Evolutionary conservation across 805 yeast species (phyloP).

Genomic region (Jamesozyma lodderae): DNA sequence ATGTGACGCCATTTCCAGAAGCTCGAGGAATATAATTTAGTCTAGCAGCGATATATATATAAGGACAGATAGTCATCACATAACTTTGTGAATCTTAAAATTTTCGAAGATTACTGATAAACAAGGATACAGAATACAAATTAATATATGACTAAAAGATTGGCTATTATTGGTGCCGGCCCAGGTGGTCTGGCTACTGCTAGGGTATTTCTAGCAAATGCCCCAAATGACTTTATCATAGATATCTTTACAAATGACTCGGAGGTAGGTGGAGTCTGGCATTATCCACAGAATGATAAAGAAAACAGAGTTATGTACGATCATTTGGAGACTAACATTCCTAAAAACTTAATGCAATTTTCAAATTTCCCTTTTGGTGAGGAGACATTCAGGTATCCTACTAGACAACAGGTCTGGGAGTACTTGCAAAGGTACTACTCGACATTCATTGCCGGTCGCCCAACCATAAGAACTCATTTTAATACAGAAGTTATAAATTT

Average conservation of each 20-base stretch:
- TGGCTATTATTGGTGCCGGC: conserved; percentile 73
- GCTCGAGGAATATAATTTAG: too few species aligned
- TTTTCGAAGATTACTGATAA: background rate
- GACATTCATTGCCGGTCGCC: conserved; percentile 16
- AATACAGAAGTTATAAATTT: conserved; percentile 17
- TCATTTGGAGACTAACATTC: conserved; percentile 60
- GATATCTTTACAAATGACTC: conserved; percentile 52
- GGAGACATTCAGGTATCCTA: conserved; percentile 45
- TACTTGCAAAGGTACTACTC: conserved; percentile 52
- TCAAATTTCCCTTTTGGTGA: conserved; percentile 42
- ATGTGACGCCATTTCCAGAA: too few species aligned
- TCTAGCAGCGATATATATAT: background rate
- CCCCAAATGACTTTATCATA: conserved; percentile 34
- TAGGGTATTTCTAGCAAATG: conserved; percentile 51
- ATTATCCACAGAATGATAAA: conserved; percentile 34
- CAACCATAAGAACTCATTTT: conserved; percentile 24
- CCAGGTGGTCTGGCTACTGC: conserved; percentile 64
- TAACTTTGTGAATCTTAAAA: background rate
- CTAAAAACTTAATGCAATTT: conserved; percentile 58
- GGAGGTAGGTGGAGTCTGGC: conserved; percentile 77
- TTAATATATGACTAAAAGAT: conserved; percentile 6
- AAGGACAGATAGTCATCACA: background rate
- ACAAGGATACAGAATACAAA: background rate
- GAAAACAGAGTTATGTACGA: conserved; percentile 45
- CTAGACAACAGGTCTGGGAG: conserved; percentile 47